Evolutionary conservation across 768 basidiomycete species (phyloP).

Genomic region (Harrya chromipes): DNA sequence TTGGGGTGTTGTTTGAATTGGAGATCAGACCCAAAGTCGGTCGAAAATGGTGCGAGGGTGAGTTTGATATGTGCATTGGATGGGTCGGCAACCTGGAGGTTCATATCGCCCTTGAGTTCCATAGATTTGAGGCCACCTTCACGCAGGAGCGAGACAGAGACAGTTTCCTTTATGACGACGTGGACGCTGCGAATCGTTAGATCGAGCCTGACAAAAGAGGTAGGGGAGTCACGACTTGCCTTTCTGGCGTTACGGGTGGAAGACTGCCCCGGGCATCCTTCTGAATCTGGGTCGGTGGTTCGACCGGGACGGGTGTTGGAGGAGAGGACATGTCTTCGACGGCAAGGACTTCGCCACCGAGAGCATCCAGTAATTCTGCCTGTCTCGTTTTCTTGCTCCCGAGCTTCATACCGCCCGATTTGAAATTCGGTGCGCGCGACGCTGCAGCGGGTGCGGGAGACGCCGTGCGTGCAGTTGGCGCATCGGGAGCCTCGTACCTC

Average conservation of each 20-base stretch:
- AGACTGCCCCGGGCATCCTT: conserved; percentile 60
- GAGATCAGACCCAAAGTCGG: conserved; percentile 62
- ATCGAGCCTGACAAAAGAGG: not conserved
- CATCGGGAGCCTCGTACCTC: conserved; percentile 67
- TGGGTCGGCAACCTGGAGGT: conserved; percentile 79
- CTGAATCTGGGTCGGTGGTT: conserved; percentile 41
- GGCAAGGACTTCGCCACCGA: conserved; percentile 72
- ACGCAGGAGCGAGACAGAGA: conserved; percentile 77
- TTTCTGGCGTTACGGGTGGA: conserved; percentile 72
- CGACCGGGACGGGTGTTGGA: conserved; percentile 45
- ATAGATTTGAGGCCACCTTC: conserved; percentile 90
- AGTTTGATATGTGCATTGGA: conserved; percentile 70
- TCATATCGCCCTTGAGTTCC: conserved; percentile 94
- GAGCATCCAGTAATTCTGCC: conserved; percentile 80
- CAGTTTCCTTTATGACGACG: conserved; percentile 76
- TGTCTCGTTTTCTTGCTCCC: conserved; percentile 91
- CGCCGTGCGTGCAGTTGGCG: conserved; percentile 42
- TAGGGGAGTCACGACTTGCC: conserved; percentile 40
- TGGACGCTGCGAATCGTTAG: conserved; percentile 60
- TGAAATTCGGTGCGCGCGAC: conserved; percentile 79
- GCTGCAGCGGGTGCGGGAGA: conserved; percentile 43
- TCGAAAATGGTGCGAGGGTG: conserved; percentile 52
- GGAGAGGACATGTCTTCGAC: conserved; percentile 52
- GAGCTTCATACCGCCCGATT: conserved; percentile 94
- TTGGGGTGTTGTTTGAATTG: conserved; percentile 99